Conservation (phyloP, 352 stramenopile genomes). For the Halophytophthora batemanensis region DNA sequence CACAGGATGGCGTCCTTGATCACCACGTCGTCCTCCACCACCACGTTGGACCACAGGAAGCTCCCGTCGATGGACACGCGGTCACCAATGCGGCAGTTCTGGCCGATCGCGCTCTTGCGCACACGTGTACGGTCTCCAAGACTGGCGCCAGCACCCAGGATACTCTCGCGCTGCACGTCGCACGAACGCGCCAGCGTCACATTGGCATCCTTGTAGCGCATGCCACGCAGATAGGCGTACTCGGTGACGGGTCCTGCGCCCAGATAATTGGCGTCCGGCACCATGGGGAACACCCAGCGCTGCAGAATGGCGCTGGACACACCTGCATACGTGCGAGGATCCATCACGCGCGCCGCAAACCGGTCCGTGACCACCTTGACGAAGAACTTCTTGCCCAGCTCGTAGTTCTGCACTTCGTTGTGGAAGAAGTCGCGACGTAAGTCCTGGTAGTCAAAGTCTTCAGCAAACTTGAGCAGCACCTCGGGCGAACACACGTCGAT, state of each 20-base stretch:
- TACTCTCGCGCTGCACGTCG: conserved; percentile 56
- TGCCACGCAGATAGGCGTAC: conserved; percentile 76
- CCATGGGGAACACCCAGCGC: conserved; percentile 95
- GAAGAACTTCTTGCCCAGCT: conserved; percentile 97
- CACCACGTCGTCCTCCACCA: conserved; percentile 68
- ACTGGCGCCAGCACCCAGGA: conserved; percentile 58
- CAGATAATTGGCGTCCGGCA: conserved; percentile 91
- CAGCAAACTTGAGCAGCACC: conserved; percentile 95
- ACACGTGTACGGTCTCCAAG: conserved; percentile 60
- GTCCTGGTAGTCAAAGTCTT: conserved; percentile 99
- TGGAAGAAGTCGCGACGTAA: conserved; percentile 94
- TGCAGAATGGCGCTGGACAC: conserved; percentile 93
- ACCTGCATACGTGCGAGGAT: conserved; percentile 91
- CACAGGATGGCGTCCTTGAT: conserved; percentile 84
- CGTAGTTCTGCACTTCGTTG: conserved; percentile 97
- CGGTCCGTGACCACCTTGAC: conserved; percentile 89
- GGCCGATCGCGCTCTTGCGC: conserved; percentile 61
- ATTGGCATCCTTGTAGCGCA: conserved; percentile 81
- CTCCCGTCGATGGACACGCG: conserved; percentile 69
- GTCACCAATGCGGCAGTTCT: conserved; percentile 66
- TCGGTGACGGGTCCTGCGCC: conserved; percentile 43
- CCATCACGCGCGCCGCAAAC: conserved; percentile 94
- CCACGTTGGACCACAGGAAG: conserved; percentile 84
- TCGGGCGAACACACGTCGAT: conserved; percentile 98
- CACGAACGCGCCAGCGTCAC: conserved; percentile 72